Conservation (phyloP, 306 rosid genomes). For the Rubus idaeus region DNA sequence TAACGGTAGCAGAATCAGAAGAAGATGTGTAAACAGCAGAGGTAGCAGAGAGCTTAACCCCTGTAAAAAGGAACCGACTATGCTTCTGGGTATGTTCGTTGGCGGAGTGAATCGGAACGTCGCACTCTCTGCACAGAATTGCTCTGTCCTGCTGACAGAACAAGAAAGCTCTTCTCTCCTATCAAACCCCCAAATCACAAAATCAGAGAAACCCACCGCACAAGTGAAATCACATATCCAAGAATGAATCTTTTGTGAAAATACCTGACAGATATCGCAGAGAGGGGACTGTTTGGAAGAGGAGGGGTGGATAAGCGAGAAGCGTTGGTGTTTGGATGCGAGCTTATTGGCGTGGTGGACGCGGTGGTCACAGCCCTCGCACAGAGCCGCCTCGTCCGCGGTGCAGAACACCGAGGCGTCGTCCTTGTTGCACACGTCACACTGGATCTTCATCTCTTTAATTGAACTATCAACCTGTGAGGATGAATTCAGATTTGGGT, state of each 20-base stretch:
- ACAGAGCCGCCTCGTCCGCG: constrained; percentile 94
- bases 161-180: constrained; percentile 77
- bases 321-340: constrained; percentile 89
- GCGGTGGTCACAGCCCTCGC: constrained; percentile 74
- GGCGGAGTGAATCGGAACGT: constrained; percentile 60
- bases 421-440: constrained; percentile 73
- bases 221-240: background rate
- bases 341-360: constrained; percentile 97
- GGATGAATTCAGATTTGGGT: background rate
- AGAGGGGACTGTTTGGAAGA: constrained; percentile 43
- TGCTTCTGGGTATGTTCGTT: constrained; percentile 83
- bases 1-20: constrained; percentile 16
- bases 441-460: constrained; percentile 75
- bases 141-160: constrained; percentile 93
- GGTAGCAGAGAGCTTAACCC: constrained; percentile 57
- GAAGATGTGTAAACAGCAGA: constrained; percentile 34
- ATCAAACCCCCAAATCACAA: constrained; percentile 16
- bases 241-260: background rate
- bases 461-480: too few species aligned
- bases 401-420: constrained; percentile 85
- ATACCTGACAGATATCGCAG: constrained; percentile 82
- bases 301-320: constrained; percentile 65
- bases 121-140: constrained; percentile 82
- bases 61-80: constrained; percentile 72
- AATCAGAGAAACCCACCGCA: background rate